Base-by-base conservation (phyloP, 768 basidiomycete genomes). In the Coprinopsis marcescibilis region DNA sequence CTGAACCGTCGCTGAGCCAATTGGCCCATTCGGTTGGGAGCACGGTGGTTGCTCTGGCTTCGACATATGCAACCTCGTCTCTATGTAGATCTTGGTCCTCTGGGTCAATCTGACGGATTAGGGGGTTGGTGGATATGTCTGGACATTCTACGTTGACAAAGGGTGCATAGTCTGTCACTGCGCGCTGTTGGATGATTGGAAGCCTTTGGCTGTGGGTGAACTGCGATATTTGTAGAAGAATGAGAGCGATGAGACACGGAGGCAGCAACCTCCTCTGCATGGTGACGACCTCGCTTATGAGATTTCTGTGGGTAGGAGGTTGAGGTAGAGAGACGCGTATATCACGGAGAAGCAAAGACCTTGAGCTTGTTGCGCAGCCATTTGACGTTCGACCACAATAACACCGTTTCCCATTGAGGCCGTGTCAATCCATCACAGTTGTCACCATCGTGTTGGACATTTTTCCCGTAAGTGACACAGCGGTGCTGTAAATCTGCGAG, bases 1-100 rank as follows among this genome's bases (percentile, higher is more conserved):
- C 50, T 2, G 74, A 73, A 6, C 70, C 74, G 52, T 83, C 64
- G 1, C 76, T 76, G 35, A 85, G 49, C 81, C 84, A 86, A 25
- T 69, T 65, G 4, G 59, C 61, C 81, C 82, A 85, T 6, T 77
- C 77, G 20, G 55, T 53, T 0, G 71, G 68, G 2, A 79, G 57
- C 42, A 70, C 64, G 7, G 57, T 60, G 3, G 66, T 55, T 15
- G 69, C 58, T 7, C 82, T 72, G 3, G 63, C 57, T 7, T 56
- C 26, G 27, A 84, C 58, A 54, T 82, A 85, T 0, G 63, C 62
- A 0, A 42, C 43, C 55, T 85, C 83, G 14, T 58, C 55, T 2
- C 75, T 60, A 53, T 80, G 68, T 4, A 85, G 56, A 1, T 68
- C 55, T 58, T 81, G 82, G 19, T 67, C 75, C 39, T 71, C 57